Conservation (phyloP, 176 grass and related monocot genomes). For the Echinochloa phyllopogon region DNA sequence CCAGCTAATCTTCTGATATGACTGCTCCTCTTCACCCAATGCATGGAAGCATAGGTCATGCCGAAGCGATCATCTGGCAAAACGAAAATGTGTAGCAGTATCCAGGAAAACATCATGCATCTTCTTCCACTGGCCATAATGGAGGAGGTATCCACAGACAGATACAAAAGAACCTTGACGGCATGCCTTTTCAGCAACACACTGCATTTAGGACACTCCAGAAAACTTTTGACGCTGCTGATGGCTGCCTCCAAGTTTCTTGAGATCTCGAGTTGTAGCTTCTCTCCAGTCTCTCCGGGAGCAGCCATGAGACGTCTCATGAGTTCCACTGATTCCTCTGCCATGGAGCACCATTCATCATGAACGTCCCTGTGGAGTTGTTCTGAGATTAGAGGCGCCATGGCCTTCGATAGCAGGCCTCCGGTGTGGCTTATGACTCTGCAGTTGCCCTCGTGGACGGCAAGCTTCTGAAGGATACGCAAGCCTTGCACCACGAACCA, state of each 20-base stretch:
- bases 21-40: too few relatives aligned
- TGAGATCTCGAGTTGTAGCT: neutral
- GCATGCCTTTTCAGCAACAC: neutral
- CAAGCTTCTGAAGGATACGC: neutral
- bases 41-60: too few relatives aligned
- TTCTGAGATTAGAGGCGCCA: neutral
- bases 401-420: neutral
- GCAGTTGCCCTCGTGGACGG: neutral
- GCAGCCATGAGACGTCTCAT: neutral
- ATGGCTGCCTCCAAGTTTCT: neutral
- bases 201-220: neutral
- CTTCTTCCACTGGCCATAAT: neutral
- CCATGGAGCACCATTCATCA: neutral
- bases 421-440: neutral
- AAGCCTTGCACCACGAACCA: neutral
- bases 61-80: too few relatives aligned
- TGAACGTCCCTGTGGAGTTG: neutral
- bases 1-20: too few relatives aligned
- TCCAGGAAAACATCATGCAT: neutral
- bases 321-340: neutral
- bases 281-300: neutral
- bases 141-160: neutral
- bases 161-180: neutral
- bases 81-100: too few relatives aligned
- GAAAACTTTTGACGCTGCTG: neutral